Conservation (phyloP, 768 basidiomycete genomes). For the Lenzites betulinus region DNA sequence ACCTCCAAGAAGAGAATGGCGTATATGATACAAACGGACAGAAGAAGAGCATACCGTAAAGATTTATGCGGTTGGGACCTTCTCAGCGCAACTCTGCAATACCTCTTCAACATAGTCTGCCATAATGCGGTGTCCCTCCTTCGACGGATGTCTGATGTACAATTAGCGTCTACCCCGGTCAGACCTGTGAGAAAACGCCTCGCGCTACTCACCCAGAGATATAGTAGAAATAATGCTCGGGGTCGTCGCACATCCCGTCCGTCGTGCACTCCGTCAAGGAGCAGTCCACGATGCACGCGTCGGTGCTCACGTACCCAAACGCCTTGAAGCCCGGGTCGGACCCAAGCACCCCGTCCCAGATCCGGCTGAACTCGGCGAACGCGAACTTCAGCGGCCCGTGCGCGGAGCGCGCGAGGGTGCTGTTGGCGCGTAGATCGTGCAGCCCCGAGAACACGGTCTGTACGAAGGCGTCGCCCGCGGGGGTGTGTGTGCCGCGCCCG, state of each 20-base stretch:
- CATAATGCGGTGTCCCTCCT: constrained; percentile 52
- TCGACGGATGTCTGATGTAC: constrained; percentile 47
- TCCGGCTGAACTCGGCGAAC: constrained; percentile 45
- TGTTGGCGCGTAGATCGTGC: constrained; percentile 33
- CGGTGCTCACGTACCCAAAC: constrained; percentile 49
- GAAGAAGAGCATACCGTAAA: not conserved
- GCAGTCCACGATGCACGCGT: constrained; percentile 23
- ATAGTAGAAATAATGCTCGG: constrained; percentile 55
- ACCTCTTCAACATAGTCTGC: constrained; percentile 51
- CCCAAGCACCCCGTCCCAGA: constrained; percentile 52
- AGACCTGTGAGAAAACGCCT: too few relatives aligned
- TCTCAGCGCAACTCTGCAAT: constrained; percentile 33
- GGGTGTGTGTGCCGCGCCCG: constrained; percentile 44
- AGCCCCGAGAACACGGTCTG: constrained; percentile 48
- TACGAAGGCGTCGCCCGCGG: constrained; percentile 49
- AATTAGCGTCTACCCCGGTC: not conserved
- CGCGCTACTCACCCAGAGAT: constrained; percentile 44
- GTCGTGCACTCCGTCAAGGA: constrained; percentile 19
- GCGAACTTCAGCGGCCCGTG: constrained; percentile 39
- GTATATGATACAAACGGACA: too few relatives aligned
- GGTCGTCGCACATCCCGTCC: constrained; percentile 30
- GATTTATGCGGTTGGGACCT: not conserved
- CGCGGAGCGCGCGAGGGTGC: constrained; percentile 8
- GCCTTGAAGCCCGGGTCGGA: constrained; percentile 45
- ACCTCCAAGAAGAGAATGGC: too few relatives aligned